Evolutionary conservation across 768 basidiomycete genomes (phyloP).

Genomic region (Hericium rajendrae): DNA sequence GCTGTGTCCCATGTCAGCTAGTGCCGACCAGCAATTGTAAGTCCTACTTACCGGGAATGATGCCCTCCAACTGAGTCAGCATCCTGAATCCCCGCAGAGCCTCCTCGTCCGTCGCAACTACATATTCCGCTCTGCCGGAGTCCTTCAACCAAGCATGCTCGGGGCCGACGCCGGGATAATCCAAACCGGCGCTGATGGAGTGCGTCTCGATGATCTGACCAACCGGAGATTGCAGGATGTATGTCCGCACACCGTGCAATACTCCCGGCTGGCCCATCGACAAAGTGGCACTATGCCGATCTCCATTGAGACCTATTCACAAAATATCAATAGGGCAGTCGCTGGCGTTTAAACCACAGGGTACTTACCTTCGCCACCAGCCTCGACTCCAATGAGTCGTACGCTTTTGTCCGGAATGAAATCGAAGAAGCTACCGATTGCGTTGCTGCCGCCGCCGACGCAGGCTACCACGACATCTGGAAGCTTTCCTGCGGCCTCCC

Average conservation of each 20-base stretch:
- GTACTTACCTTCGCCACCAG: slow-evolving; percentile 83
- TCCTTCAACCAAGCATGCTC: slow-evolving; percentile 98
- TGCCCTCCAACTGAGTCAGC: slow-evolving; percentile 89
- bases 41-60: slow-evolving; percentile 68
- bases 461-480: slow-evolving; percentile 95
- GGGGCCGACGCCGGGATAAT: slow-evolving; percentile 96
- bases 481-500: slow-evolving; percentile 66
- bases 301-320: slow-evolving; percentile 63
- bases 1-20: slow-evolving; percentile 35
- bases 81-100: slow-evolving; percentile 88
- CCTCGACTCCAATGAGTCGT: slow-evolving; percentile 88
- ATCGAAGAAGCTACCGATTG: slow-evolving; percentile 96
- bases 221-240: slow-evolving; percentile 77
- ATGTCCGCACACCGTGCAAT: slow-evolving; percentile 91
- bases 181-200: slow-evolving; percentile 91
- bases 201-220: slow-evolving; percentile 98
- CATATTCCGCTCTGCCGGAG: slow-evolving; percentile 86
- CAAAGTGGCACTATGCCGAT: slow-evolving; percentile 87
- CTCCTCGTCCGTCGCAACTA: slow-evolving; percentile 88
- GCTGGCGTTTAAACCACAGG: not conserved
- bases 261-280: slow-evolving; percentile 89
- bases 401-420: slow-evolving; percentile 87
- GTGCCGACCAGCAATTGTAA: slow-evolving; percentile 3
- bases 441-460: slow-evolving; percentile 96
- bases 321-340: not conserved